Evolutionary conservation across 1,284 basidiomycete genomes (phyloP), one percentile per base, ranked within the genome.

Genomic region (Puccinia polysora): DNA sequence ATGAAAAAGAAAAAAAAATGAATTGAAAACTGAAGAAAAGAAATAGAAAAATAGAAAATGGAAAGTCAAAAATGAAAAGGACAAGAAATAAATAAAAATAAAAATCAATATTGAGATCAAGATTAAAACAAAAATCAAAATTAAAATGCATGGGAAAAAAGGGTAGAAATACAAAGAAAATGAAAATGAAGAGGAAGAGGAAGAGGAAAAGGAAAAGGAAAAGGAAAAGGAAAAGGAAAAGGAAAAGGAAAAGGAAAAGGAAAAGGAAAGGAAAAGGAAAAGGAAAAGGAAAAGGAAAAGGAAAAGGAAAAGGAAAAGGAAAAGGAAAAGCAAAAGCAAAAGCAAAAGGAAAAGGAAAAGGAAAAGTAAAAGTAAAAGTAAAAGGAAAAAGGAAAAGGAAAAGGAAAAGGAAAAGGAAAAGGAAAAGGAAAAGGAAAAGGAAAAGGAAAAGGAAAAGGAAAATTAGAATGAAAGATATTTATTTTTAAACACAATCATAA

Each of bases 311-410:
- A 10, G 32, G 12, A 30, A 34, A 30, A 8, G 20, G 28, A 58
- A 34, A 58, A 7, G 10, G 32, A 58, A 30, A 12, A 58, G 10
- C 10, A 28, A 32, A 58, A 58, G 10, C 5, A 34, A 58, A 58
- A 58, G 14, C 5, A 58, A 58, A 28, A 58, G 20, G 10, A 12
- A 30, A 30, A 58, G 20, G 23, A 58, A 58, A 28, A 58, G 12
- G 28, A 23, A 58, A 28, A 58, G 12, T 25, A 58, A 58, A 30
- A 58, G 28, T 28, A 58, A 58, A 58, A 28, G 28, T 14, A 25
- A 58, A 30, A 30, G 28, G 12, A 20, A 58, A 6, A 30, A 58
- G 12, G 8, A 58, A 58, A 10, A 58, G 32, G 10, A 28, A 58
- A 25, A 52, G 20, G 14, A 58, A 34, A 25, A 58, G 32, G 8